A percentile compares a stretch with the other conserved stretches of the same genome.
Conservation (phyloP, 1,284 basidiomycete genomes). For the Ustilago shanxiensis region DNA sequence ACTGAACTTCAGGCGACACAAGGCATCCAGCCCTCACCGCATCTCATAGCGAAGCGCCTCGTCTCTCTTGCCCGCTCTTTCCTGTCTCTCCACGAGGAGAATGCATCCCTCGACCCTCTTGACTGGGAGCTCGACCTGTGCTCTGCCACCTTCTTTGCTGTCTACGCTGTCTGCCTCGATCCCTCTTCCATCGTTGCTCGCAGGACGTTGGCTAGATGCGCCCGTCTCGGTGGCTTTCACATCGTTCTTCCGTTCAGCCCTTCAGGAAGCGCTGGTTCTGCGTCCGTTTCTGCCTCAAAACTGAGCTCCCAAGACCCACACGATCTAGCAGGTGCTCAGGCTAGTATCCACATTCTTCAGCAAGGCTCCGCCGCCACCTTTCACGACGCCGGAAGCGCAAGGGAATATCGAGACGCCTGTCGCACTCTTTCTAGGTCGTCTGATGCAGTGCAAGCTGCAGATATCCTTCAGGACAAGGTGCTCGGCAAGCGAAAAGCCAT, state of each 20-base stretch:
- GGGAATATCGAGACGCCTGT: constrained; percentile 62
- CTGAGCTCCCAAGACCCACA: constrained; percentile 46
- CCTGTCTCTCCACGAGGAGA: constrained; percentile 20
- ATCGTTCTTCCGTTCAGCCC: constrained; percentile 61
- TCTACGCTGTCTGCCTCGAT: constrained; percentile 56
- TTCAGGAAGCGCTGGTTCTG: constrained; percentile 46
- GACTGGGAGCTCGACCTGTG: constrained; percentile 49
- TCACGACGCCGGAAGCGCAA: constrained; percentile 54
- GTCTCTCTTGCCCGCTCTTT: constrained; percentile 41
- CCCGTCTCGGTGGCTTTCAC: constrained; percentile 57
- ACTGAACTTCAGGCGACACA: constrained; percentile 19
- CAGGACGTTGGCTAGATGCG: constrained; percentile 54
- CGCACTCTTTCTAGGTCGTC: constrained; percentile 48
- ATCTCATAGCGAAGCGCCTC: constrained; percentile 37
- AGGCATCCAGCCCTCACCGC: constrained; percentile 20
- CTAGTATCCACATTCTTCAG: constrained; percentile 63
- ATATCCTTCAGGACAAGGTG: constrained; percentile 27
- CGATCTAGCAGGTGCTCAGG: constrained; percentile 54
- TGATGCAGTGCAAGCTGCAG: constrained; percentile 55
- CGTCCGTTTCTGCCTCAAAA: constrained; percentile 29
- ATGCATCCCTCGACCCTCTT: constrained; percentile 12
- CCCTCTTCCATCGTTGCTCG: constrained; percentile 47
- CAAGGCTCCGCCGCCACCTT: constrained; percentile 56
- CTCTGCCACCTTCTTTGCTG: constrained; percentile 62
- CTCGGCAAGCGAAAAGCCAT: constrained; percentile 43